Conservation (phyloP, 768 basidiomycete species). For the Ramaria sp. region DNA sequence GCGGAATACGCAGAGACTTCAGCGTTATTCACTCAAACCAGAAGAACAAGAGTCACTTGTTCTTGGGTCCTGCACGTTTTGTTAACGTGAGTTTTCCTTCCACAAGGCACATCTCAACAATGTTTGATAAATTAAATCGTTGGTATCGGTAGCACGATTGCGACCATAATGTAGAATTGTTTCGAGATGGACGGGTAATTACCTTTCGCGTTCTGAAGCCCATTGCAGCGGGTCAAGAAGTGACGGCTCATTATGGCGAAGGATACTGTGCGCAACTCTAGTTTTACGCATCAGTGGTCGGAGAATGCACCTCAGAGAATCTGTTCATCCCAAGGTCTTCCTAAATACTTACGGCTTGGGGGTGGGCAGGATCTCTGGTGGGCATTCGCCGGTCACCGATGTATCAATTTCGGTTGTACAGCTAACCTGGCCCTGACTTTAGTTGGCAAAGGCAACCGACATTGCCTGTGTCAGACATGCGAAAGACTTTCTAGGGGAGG, state of each 20-base stretch:
- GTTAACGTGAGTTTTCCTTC: conserved; percentile 64
- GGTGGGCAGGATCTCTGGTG: neutral
- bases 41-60: conserved; percentile 87
- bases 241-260: conserved; percentile 85
- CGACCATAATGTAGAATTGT: conserved; percentile 80
- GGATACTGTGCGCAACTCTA: conserved; percentile 60
- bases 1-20: conserved; percentile 67
- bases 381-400: neutral
- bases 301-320: neutral
- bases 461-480: conserved; percentile 82
- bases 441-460: conserved; percentile 61
- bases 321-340: neutral
- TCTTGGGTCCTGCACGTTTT: conserved; percentile 85
- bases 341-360: neutral
- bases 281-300: neutral
- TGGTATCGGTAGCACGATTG: conserved; percentile 60
- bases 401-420: neutral
- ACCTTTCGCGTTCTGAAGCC: conserved; percentile 76
- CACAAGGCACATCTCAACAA: neutral
- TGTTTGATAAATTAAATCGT: neutral
- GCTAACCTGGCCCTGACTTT: conserved; percentile 6
- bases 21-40: conserved; percentile 87
- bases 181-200: conserved; percentile 82
- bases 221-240: conserved; percentile 74
- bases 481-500: conserved; percentile 68